These are phyloP conservation scores for Aspergillus carlsbadensis DNA, from an alignment of 495 filamentous ascomycete genomes.

Conservation along the genomic window DNA sequence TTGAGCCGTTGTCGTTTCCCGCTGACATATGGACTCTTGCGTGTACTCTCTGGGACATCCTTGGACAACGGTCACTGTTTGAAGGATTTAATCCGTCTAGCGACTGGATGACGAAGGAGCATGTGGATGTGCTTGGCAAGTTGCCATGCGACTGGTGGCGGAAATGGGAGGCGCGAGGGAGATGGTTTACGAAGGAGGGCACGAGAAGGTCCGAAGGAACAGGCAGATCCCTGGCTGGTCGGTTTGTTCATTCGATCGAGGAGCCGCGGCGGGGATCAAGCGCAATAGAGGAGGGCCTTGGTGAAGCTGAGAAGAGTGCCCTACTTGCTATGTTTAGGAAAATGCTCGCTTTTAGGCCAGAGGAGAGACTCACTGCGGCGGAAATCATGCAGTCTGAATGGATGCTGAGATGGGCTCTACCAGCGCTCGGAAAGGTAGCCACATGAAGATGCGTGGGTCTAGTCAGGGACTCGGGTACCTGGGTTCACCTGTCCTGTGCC, in stretches of 20 bases:
- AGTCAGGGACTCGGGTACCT: too few species aligned
- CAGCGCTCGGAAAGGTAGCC: constrained; percentile 4
- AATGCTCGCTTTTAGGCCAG: constrained; percentile 18
- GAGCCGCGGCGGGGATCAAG: constrained; percentile 30
- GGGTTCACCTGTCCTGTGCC: too few species aligned
- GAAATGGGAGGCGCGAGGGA: constrained; percentile 17
- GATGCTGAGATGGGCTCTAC: constrained; percentile 21
- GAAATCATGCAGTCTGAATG: constrained; percentile 20
- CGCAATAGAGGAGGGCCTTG: constrained; percentile 43
- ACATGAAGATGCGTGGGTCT: neutral
- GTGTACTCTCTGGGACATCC: constrained; percentile 24
- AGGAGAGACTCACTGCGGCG: constrained; percentile 12
- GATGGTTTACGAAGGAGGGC: constrained; percentile 17
- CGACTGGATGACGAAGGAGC: constrained; percentile 22
- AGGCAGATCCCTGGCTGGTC: constrained; percentile 7
- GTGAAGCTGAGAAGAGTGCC: constrained; percentile 41
- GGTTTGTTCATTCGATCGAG: constrained; percentile 16
- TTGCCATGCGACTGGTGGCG: constrained; percentile 22
- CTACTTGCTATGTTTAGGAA: constrained; percentile 14
- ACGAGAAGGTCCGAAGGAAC: neutral
- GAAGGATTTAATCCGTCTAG: constrained; percentile 15
- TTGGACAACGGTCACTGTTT: constrained; percentile 24
- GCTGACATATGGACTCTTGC: constrained; percentile 30
- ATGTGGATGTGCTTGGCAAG: constrained; percentile 22
- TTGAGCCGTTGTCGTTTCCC: constrained; percentile 18